A percentile compares a stretch with the other conserved stretches of the same genome.
Evolutionary conservation across 208 protist genomes (phyloP).

Genomic region (Leishmania mexicana): DNA sequence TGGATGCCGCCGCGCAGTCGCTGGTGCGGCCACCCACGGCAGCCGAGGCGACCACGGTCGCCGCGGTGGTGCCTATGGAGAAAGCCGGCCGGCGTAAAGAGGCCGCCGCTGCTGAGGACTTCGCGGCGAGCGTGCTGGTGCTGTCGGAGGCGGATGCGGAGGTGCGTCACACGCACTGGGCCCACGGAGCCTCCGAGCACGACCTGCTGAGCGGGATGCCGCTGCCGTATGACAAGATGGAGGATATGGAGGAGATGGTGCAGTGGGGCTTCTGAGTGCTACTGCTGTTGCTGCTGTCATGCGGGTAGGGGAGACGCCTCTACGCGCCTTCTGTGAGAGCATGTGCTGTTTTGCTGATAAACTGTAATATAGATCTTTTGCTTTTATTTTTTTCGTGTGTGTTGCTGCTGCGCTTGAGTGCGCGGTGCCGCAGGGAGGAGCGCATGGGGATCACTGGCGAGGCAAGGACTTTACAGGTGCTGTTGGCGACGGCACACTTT

Average conservation of each 20-base stretch:
- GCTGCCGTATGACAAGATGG: slow-evolving; percentile 15
- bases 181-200: slow-evolving; percentile 24
- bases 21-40: slow-evolving; percentile 10
- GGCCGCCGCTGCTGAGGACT: neutral
- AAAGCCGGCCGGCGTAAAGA: neutral
- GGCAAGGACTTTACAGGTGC: too few species aligned
- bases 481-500: too few species aligned
- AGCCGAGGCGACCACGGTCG: slow-evolving; percentile 8
- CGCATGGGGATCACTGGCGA: too few species aligned
- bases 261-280: slow-evolving; percentile 6
- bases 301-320: too few species aligned
- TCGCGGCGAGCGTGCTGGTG: slow-evolving; percentile 12
- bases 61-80: neutral
- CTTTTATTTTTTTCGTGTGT: too few species aligned
- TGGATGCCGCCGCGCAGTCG: slow-evolving; percentile 3
- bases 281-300: neutral
- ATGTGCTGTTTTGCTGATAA: too few species aligned
- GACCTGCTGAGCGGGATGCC: slow-evolving; percentile 22
- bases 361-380: too few species aligned
- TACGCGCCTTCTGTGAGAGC: too few species aligned
- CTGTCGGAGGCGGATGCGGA: slow-evolving; percentile 20
- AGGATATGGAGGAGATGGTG: slow-evolving; percentile 9
- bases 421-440: too few species aligned
- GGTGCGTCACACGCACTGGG: slow-evolving; percentile 19
- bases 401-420: too few species aligned